Conservation (phyloP, 352 stramenopile genomes). For the Plasmopara viticola region DNA sequence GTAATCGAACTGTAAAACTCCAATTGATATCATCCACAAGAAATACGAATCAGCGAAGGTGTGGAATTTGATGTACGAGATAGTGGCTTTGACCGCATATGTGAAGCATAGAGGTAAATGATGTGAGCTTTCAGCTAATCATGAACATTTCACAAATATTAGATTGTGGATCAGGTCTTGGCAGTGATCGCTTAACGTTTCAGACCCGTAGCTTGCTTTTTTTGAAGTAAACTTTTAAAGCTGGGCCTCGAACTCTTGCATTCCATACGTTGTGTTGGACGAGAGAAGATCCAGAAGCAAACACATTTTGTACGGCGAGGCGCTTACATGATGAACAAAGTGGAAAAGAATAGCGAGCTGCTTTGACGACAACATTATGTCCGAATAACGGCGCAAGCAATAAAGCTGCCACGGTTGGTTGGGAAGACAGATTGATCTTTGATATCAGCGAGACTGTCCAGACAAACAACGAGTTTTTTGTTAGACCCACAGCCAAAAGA, state of each 20-base stretch:
- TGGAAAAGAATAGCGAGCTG: conserved; percentile 40
- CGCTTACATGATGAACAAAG: conserved; percentile 34
- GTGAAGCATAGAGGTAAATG: conserved; percentile 6
- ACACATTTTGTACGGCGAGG: conserved; percentile 19
- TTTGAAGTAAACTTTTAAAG: too few relatives aligned
- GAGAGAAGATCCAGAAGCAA: conserved; percentile 30
- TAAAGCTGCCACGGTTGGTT: too few relatives aligned
- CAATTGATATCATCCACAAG: conserved; percentile 8
- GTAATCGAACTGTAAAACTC: conserved; percentile 4
- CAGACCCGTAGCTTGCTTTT: too few relatives aligned
- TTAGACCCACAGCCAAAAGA: too few relatives aligned
- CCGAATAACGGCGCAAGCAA: conserved; percentile 22
- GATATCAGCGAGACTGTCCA: too few relatives aligned
- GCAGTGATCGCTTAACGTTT: too few relatives aligned
- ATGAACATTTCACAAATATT: too few relatives aligned
- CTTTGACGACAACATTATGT: conserved; percentile 41
- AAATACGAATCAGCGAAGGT: conserved; percentile 15
- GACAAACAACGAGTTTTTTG: conserved; percentile 38
- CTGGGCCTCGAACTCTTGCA: conserved; percentile 35
- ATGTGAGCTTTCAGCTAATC: too few relatives aligned
- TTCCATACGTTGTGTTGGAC: conserved; percentile 29
- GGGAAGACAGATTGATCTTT: too few relatives aligned
- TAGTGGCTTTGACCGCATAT: conserved; percentile 16
- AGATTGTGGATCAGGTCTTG: too few relatives aligned
- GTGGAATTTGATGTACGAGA: too few relatives aligned